A percentile compares a stretch with the other conserved stretches of the same genome.
Evolutionary conservation across 495 filamentous ascomycete species (phyloP).

Genomic region (Talaromyces liani): DNA sequence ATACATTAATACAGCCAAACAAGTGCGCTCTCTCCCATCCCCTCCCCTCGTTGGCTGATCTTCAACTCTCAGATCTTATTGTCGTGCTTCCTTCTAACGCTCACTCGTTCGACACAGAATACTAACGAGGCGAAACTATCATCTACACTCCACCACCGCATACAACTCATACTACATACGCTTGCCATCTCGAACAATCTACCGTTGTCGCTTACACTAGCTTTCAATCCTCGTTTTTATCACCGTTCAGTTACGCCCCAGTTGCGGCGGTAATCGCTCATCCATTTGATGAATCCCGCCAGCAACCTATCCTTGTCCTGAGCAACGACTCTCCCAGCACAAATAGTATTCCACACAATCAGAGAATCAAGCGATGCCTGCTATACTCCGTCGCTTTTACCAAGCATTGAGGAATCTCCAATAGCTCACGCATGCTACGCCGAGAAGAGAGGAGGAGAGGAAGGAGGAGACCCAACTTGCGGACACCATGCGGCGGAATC

Average conservation of each 20-base stretch:
- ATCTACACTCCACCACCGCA: not conserved
- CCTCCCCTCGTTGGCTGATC: not conserved
- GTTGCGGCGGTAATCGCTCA: not conserved
- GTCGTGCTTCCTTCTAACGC: not conserved
- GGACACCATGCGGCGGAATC: slow-evolving; percentile 9
- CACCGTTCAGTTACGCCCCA: not conserved
- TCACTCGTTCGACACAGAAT: not conserved
- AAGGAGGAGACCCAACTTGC: not conserved
- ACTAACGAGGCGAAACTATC: not conserved
- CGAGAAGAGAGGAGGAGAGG: not conserved
- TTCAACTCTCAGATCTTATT: too few relatives aligned
- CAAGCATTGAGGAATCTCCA: not conserved
- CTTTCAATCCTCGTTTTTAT: not conserved
- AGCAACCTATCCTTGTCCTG: not conserved
- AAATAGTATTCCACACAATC: not conserved
- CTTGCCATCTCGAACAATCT: not conserved
- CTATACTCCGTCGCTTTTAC: not conserved
- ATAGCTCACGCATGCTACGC: slow-evolving; percentile 1
- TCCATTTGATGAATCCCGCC: not conserved
- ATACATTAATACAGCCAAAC: not conserved
- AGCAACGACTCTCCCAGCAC: not conserved
- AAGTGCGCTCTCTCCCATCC: not conserved
- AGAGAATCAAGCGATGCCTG: slow-evolving; percentile 6
- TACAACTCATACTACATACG: not conserved
- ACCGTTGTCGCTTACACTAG: not conserved